A percentile compares a stretch with the other conserved stretches of the same genome.
These are phyloP conservation scores for Lumnitzera littorea DNA, from an alignment of 345 rosid genomes.

Conservation along the genomic window DNA sequence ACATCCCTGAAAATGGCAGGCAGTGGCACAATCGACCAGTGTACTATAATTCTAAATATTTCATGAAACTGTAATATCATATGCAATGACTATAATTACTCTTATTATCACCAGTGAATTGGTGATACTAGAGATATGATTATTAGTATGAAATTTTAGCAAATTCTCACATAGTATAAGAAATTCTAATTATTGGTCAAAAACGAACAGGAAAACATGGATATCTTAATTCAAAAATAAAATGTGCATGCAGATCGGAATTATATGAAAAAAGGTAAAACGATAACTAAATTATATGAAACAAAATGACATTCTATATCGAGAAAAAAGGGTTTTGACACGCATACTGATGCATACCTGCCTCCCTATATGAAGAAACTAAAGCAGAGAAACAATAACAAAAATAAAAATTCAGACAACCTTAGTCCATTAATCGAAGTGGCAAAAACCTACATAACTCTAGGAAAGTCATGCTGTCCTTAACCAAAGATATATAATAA, in stretches of 20 bases:
- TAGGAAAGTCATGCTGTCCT: conserved; percentile 7
- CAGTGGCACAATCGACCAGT: background rate
- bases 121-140: too few relatives aligned
- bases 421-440: conserved; percentile 11
- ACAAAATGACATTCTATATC: conserved; percentile 14
- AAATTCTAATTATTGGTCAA: background rate
- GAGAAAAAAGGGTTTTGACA: conserved; percentile 16
- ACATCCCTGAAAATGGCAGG: conserved; percentile 43
- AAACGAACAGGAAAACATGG: too few relatives aligned
- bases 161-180: background rate
- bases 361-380: conserved; percentile 20
- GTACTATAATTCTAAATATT: background rate
- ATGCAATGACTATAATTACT: background rate
- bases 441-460: conserved; percentile 9
- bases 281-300: too few relatives aligned
- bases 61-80: too few relatives aligned
- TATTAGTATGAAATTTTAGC: too few relatives aligned
- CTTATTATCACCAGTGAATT: too few relatives aligned
- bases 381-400: conserved; percentile 3
- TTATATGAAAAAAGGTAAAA: too few relatives aligned
- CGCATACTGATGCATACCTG: conserved; percentile 8
- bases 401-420: background rate
- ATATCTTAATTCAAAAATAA: too few relatives aligned
- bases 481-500: background rate
- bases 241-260: too few relatives aligned